Percentiles rank a stretch among this genome's conserved stretches.
Conservation (phyloP, 495 filamentous ascomycete genomes). For the Bacidia gigantensis region DNA sequence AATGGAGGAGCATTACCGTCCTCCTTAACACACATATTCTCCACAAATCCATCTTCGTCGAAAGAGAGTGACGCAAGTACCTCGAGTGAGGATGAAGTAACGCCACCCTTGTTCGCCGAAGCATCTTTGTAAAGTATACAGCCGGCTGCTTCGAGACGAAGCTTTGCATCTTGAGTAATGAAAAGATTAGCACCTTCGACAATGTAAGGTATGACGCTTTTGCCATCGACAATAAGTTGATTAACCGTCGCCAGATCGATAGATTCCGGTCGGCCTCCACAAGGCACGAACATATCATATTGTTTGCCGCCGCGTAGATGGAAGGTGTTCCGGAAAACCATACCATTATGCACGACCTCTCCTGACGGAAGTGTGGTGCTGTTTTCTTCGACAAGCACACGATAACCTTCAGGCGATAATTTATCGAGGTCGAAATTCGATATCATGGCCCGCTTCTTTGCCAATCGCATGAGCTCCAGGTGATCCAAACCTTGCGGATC, state of each 20-base stretch:
- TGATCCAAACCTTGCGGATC: slow-evolving; percentile 82
- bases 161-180: slow-evolving; percentile 96
- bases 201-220: slow-evolving; percentile 77
- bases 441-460: slow-evolving; percentile 81
- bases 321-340: slow-evolving; percentile 91
- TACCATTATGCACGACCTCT: slow-evolving; percentile 80
- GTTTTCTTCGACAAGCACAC: slow-evolving; percentile 82
- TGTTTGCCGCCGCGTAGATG: slow-evolving; percentile 64
- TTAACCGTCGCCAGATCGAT: slow-evolving; percentile 80
- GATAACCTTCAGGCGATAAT: slow-evolving; percentile 76
- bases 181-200: slow-evolving; percentile 97
- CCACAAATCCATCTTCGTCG: slow-evolving; percentile 71
- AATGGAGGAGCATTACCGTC: slow-evolving; percentile 73
- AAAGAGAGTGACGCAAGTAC: slow-evolving; percentile 90
- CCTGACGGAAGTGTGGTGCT: slow-evolving; percentile 75
- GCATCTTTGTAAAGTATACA: slow-evolving; percentile 95
- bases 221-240: slow-evolving; percentile 73
- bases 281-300: slow-evolving; percentile 88
- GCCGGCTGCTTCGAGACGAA: slow-evolving; percentile 84
- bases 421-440: slow-evolving; percentile 73
- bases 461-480: slow-evolving; percentile 68
- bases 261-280: slow-evolving; percentile 91
- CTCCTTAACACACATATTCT: slow-evolving; percentile 81
- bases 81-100: slow-evolving; percentile 95
- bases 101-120: slow-evolving; percentile 95